A percentile compares a stretch with the other conserved stretches of the same genome.
Evolutionary conservation across 345 rosid species (phyloP).

Genomic region (Abelmoschus esculentus): DNA sequence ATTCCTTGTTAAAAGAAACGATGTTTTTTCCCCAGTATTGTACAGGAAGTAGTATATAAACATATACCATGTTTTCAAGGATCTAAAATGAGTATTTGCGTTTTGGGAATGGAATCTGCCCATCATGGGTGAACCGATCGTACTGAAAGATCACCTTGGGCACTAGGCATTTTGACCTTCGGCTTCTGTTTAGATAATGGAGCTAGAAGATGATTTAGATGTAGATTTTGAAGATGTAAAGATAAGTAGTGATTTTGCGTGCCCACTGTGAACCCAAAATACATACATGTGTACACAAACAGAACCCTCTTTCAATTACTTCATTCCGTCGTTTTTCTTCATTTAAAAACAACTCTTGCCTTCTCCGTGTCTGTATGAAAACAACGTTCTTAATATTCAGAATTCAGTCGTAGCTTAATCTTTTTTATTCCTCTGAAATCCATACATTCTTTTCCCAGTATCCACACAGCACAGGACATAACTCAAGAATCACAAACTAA

Average conservation of each 20-base stretch:
- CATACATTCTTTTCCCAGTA: neutral
- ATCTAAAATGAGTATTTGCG: too few relatives aligned
- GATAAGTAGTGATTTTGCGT: conserved; percentile 53
- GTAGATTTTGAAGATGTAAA: conserved; percentile 39
- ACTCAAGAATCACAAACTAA: conserved; percentile 8
- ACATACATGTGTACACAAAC: neutral
- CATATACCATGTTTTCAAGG: too few relatives aligned
- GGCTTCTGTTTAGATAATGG: conserved; percentile 18
- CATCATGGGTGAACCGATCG: too few relatives aligned
- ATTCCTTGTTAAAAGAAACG: too few relatives aligned
- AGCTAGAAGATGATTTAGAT: conserved; percentile 64
- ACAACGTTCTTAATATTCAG: neutral
- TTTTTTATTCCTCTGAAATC: conserved; percentile 7
- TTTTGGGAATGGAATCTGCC: too few relatives aligned
- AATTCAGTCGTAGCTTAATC: neutral
- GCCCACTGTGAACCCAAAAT: conserved; percentile 22
- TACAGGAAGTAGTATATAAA: too few relatives aligned
- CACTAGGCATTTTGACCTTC: too few relatives aligned
- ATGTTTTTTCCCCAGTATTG: too few relatives aligned
- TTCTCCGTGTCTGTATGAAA: neutral
- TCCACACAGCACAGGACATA: conserved; percentile 22
- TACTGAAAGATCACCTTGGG: too few relatives aligned
- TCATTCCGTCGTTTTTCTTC: neutral
- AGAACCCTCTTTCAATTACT: neutral
- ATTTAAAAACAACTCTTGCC: neutral